A percentile compares a stretch with the other conserved stretches of the same genome.
phyloP scores from a whole-genome alignment of 2,329 filamentous ascomycete genomes.

The Balansia obtecta region DNA sequence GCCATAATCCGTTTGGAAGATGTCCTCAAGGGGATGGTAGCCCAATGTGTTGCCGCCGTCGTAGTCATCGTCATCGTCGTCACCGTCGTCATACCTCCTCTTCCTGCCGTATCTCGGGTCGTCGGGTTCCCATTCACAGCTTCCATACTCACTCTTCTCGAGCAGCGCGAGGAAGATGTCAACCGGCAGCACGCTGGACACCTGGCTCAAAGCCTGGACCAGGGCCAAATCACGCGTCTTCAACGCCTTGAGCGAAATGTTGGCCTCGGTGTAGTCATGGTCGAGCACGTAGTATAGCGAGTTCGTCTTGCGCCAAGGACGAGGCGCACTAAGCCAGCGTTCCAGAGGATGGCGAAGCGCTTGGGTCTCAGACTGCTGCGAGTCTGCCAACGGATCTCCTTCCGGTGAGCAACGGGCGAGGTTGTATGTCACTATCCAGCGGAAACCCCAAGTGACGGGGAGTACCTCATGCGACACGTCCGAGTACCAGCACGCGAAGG shows the following conservation, averaged over 20 bases:
- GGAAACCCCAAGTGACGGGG: constrained; percentile 32
- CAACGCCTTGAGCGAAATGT: constrained; percentile 16
- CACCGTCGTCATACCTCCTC: background rate
- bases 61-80: constrained; percentile 4
- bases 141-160: constrained; percentile 16
- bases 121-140: constrained; percentile 4
- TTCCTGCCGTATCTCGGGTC: background rate
- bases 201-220: constrained; percentile 13
- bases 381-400: constrained; percentile 11
- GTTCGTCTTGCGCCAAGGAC: background rate
- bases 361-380: constrained; percentile 3
- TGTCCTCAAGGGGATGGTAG: constrained; percentile 9
- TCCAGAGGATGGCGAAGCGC: constrained; percentile 12
- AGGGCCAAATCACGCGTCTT: constrained; percentile 16
- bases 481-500: constrained; percentile 30
- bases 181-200: constrained; percentile 15
- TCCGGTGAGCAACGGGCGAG: constrained; percentile 18
- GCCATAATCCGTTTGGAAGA: constrained; percentile 4
- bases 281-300: constrained; percentile 19
- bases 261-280: constrained; percentile 22
- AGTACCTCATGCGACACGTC: constrained; percentile 40
- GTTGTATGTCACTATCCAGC: constrained; percentile 41
- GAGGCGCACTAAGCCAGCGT: constrained; percentile 14
- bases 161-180: constrained; percentile 21
- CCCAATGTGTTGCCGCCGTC: constrained; percentile 4